Evolutionary conservation across 371 early-diverging fungal genomes (phyloP).

Genomic region (Mortierella sp.): DNA sequence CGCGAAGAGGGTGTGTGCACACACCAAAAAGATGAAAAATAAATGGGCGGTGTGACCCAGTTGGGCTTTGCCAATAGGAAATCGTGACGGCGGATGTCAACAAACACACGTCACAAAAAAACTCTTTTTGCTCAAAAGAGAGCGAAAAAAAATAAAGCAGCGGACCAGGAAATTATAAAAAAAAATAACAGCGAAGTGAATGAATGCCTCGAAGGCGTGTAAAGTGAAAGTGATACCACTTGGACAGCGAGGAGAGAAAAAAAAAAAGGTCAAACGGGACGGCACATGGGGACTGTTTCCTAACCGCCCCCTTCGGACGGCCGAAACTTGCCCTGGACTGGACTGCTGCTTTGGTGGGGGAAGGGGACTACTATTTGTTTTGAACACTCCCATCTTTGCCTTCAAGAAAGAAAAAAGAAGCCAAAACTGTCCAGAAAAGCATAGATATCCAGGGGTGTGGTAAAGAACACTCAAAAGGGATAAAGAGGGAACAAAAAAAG

Average conservation of each 20-base stretch:
- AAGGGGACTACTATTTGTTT: constrained; percentile 4
- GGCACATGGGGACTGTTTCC: background rate
- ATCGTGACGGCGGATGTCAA: constrained; percentile 15
- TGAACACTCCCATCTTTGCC: background rate
- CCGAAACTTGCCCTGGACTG: background rate
- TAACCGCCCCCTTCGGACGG: constrained; percentile 1
- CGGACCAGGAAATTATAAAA: constrained; percentile 11
- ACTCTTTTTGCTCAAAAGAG: background rate
- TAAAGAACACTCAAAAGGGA: too few relatives aligned
- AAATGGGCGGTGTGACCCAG: background rate
- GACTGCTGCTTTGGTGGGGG: background rate
- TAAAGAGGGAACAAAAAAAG: too few relatives aligned
- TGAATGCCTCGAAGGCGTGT: too few relatives aligned
- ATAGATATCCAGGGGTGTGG: too few relatives aligned
- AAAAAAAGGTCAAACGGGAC: background rate
- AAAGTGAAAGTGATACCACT: too few relatives aligned
- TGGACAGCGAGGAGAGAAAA: background rate
- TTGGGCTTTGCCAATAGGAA: constrained; percentile 31
- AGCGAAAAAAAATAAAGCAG: background rate
- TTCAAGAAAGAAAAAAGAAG: background rate
- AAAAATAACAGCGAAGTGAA: background rate
- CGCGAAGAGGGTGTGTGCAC: too few relatives aligned
- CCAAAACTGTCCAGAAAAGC: background rate
- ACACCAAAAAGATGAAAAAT: background rate
- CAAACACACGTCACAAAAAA: constrained; percentile 35